Percentiles rank a stretch among this genome's conserved stretches.
These are phyloP conservation scores for Sugiyamaella sp. DNA, from an alignment of 1,139 yeast genomes.

Conservation along the genomic window DNA sequence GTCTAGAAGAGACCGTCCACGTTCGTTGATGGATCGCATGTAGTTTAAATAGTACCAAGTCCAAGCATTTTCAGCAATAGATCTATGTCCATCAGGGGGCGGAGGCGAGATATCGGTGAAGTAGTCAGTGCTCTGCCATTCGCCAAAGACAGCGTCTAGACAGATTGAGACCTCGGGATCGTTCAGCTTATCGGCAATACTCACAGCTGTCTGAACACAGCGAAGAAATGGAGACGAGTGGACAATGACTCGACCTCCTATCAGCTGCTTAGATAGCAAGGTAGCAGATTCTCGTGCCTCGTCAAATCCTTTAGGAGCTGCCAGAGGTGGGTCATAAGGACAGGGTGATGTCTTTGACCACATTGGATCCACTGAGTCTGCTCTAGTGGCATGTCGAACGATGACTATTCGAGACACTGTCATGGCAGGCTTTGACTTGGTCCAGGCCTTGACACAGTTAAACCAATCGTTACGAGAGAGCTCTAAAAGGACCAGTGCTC, in stretches of 20 bases:
- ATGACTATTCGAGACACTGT: slow-evolving; percentile 33
- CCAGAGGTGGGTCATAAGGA: slow-evolving; percentile 46
- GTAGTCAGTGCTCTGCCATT: slow-evolving; percentile 47
- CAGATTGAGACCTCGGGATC: slow-evolving; percentile 30
- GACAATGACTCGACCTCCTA: slow-evolving; percentile 28
- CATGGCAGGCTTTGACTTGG: neutral
- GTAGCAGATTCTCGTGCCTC: slow-evolving; percentile 36
- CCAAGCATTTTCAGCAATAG: slow-evolving; percentile 36
- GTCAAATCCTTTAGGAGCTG: slow-evolving; percentile 35
- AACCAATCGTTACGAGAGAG: neutral
- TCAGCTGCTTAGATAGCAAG: slow-evolving; percentile 1
- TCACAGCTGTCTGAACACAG: slow-evolving; percentile 44
- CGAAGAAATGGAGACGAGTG: slow-evolving; percentile 47
- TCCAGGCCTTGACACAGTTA: neutral
- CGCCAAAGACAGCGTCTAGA: slow-evolving; percentile 45
- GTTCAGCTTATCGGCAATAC: slow-evolving; percentile 33
- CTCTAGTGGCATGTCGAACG: slow-evolving; percentile 43
- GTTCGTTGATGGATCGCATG: neutral
- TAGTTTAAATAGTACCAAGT: slow-evolving; percentile 29
- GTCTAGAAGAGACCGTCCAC: slow-evolving; percentile 23
- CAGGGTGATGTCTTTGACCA: slow-evolving; percentile 42
- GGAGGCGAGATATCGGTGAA: slow-evolving; percentile 43
- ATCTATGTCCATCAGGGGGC: slow-evolving; percentile 41
- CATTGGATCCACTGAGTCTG: slow-evolving; percentile 38
- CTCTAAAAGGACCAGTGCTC: neutral